Conservation (phyloP, 805 yeast species). For the Lipomyces mesembrius region DNA sequence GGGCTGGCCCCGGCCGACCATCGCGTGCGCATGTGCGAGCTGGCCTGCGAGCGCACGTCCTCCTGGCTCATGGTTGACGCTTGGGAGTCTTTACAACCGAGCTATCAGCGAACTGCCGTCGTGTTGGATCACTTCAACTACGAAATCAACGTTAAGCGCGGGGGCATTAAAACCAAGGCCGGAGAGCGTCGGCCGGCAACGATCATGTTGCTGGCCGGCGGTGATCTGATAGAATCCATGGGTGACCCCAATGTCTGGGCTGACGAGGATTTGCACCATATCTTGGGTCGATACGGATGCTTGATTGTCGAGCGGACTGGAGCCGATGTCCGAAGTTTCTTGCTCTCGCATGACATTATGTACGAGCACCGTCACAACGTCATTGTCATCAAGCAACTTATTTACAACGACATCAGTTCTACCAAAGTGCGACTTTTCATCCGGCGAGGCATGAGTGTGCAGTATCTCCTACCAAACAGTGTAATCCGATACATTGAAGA, state of each 20-base stretch:
- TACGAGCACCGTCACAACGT: conserved; percentile 90
- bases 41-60: conserved; percentile 95
- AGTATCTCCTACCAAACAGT: conserved; percentile 87
- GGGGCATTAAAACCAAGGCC: conserved; percentile 66
- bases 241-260: conserved; percentile 99
- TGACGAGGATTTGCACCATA: conserved; percentile 91
- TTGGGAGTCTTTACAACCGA: conserved; percentile 93
- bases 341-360: conserved; percentile 94
- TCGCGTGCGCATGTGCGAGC: conserved; percentile 96
- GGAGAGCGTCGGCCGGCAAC: conserved; percentile 74
- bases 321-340: conserved; percentile 88
- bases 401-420: conserved; percentile 93
- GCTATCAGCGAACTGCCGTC: conserved; percentile 90
- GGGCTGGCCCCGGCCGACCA: conserved; percentile 89
- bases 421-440: conserved; percentile 92
- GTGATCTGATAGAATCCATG: conserved; percentile 96
- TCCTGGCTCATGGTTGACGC: conserved; percentile 99
- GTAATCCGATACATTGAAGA: conserved; percentile 95
- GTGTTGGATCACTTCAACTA: conserved; percentile 96
- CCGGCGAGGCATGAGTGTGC: conserved; percentile 95
- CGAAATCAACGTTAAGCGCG: conserved; percentile 87
- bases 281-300: conserved; percentile 94
- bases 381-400: conserved; percentile 90
- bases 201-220: conserved; percentile 96
- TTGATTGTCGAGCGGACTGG: conserved; percentile 96